Evolutionary conservation across 2,329 filamentous ascomycete species (phyloP).

Genomic region (Neurospora crassa): DNA sequence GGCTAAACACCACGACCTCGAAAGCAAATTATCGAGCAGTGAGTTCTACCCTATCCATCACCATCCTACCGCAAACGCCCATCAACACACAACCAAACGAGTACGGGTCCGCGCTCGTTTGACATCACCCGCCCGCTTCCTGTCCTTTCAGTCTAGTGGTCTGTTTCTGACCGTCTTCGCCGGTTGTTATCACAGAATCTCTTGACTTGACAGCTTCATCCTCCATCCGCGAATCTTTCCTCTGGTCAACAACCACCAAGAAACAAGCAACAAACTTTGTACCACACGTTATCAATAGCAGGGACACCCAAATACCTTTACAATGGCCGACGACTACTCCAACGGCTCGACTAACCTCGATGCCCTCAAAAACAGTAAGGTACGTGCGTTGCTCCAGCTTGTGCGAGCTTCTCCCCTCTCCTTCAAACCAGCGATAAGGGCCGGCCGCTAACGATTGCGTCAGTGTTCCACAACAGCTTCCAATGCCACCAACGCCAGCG

Average conservation of each 20-base stretch:
- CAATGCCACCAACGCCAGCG: conserved; percentile 13
- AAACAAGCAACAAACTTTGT: conserved; percentile 10
- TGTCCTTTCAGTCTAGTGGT: background rate
- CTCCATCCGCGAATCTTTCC: background rate
- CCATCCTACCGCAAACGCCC: background rate
- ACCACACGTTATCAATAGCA: conserved; percentile 5
- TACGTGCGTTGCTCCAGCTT: conserved; percentile 22
- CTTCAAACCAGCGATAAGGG: background rate
- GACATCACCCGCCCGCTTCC: background rate
- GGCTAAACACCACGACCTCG: background rate
- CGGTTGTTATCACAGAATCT: background rate
- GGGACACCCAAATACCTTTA: conserved; percentile 12
- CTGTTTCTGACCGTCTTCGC: background rate
- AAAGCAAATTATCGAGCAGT: background rate
- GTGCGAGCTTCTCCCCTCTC: conserved; percentile 3
- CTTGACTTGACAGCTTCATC: background rate
- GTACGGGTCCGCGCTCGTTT: background rate
- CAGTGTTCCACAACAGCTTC: conserved; percentile 24
- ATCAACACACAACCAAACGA: background rate
- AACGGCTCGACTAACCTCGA: conserved; percentile 35
- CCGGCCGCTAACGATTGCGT: conserved; percentile 23
- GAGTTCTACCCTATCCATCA: background rate
- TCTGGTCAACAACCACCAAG: conserved; percentile 11
- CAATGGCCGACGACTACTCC: conserved; percentile 34
- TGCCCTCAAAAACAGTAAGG: conserved; percentile 44